These are phyloP conservation scores for Dipodascopsis uninucleata DNA, from an alignment of 805 yeast species.

Conservation along the genomic window DNA sequence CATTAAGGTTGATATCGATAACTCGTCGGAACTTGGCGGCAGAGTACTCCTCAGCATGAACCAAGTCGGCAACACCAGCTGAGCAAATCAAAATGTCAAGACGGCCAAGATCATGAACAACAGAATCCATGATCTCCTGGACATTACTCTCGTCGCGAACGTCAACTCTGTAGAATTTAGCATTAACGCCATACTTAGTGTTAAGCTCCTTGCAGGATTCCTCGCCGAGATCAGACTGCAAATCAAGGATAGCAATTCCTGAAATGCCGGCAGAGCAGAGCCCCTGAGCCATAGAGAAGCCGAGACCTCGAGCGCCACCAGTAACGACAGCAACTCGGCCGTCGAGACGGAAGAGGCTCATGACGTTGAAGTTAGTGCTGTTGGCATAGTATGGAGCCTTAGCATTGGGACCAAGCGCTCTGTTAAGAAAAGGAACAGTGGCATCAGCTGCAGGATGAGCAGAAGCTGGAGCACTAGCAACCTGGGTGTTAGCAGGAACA, in stretches of 20 bases:
- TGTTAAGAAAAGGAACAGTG: constrained; percentile 31
- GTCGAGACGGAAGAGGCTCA: constrained; percentile 51
- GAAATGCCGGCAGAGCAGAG: constrained; percentile 52
- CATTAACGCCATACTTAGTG: constrained; percentile 50
- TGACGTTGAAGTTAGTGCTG: constrained; percentile 35
- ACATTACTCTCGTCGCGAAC: constrained; percentile 53
- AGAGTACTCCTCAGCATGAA: constrained; percentile 67
- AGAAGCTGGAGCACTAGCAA: constrained; percentile 38
- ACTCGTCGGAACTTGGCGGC: constrained; percentile 60
- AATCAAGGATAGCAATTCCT: constrained; percentile 53
- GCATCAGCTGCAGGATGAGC: constrained; percentile 35
- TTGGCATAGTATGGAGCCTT: no score
- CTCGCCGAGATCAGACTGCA: constrained; percentile 57
- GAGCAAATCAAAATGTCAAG: constrained; percentile 57
- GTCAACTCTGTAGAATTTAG: constrained; percentile 63
- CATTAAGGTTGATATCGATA: constrained; percentile 62
- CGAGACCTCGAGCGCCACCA: constrained; percentile 68
- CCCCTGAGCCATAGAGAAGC: constrained; percentile 59
- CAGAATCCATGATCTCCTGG: constrained; percentile 48
- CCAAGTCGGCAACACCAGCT: constrained; percentile 67
- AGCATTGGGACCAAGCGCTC: no score
- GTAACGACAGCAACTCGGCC: constrained; percentile 62
- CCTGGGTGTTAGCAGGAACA: constrained; percentile 41
- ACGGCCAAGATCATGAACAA: constrained; percentile 52
- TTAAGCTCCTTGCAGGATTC: constrained; percentile 57